Evolutionary conservation across 2,329 filamentous ascomycete species (phyloP).

Genomic region (Colletotrichum karsti): DNA sequence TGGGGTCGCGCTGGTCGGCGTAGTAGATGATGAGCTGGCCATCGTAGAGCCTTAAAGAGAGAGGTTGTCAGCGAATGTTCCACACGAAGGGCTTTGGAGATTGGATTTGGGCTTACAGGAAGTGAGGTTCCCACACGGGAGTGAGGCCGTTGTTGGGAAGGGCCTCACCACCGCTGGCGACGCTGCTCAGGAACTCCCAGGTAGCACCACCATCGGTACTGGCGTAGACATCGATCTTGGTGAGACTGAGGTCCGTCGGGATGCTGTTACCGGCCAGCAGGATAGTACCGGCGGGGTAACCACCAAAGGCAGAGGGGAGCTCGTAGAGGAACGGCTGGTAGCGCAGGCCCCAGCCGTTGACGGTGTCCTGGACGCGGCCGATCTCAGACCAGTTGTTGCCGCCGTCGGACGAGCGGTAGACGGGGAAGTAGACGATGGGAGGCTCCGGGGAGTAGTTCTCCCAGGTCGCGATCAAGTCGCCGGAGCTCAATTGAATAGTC

Average conservation of each 20-base stretch:
- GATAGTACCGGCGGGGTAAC: conserved; percentile 70
- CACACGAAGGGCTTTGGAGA: accelerated
- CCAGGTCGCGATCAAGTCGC: conserved; percentile 61
- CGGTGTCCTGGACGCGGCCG: conserved; percentile 68
- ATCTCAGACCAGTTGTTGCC: conserved; percentile 71
- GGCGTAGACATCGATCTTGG: conserved; percentile 76
- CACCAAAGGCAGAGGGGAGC: conserved; percentile 64
- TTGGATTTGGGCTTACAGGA: conserved; percentile 48
- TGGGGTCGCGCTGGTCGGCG: conserved; percentile 74
- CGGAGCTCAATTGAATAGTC: conserved; percentile 50
- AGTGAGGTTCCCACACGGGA: conserved; percentile 78
- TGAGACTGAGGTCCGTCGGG: conserved; percentile 65
- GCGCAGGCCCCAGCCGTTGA: conserved; percentile 70
- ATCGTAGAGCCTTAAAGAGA: conserved; percentile 55
- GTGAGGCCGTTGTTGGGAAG: conserved; percentile 70
- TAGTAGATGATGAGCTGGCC: conserved; percentile 73
- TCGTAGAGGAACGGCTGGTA: conserved; percentile 77
- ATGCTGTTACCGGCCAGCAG: conserved; percentile 69
- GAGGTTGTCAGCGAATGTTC: neutral
- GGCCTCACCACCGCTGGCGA: conserved; percentile 70
- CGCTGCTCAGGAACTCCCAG: conserved; percentile 74
- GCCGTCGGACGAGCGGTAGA: conserved; percentile 59
- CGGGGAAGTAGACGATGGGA: conserved; percentile 62
- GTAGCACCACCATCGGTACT: conserved; percentile 66
- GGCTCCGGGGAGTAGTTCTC: conserved; percentile 66